These are phyloP conservation scores for Conticribra guillardii DNA, from an alignment of 108 stramenopile genomes.

Conservation along the genomic window DNA sequence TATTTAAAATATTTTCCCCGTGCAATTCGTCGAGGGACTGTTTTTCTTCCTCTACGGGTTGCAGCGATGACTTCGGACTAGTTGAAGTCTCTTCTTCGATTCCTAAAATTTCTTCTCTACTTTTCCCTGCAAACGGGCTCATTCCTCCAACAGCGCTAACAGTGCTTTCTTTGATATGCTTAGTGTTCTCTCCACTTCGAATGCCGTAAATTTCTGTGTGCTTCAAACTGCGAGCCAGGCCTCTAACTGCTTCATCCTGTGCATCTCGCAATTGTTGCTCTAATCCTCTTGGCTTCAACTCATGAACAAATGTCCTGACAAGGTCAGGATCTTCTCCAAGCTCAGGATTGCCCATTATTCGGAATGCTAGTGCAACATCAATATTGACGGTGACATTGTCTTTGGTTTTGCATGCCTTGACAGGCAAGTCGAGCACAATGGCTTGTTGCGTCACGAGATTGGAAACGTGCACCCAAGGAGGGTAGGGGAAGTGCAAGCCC, in stretches of 20 bases:
- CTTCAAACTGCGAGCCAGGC: slow-evolving; percentile 47
- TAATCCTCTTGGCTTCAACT: slow-evolving; percentile 52
- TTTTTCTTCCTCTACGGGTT: neutral
- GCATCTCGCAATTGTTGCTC: slow-evolving; percentile 64
- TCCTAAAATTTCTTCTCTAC: neutral
- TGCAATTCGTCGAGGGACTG: neutral
- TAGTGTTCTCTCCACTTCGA: slow-evolving; percentile 23
- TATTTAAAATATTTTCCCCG: neutral
- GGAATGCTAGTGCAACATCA: slow-evolving; percentile 49
- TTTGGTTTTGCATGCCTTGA: slow-evolving; percentile 56
- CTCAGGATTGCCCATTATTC: slow-evolving; percentile 58
- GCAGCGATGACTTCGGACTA: neutral
- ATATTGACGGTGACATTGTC: slow-evolving; percentile 60
- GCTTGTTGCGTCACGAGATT: slow-evolving; percentile 53
- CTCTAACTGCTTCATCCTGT: slow-evolving; percentile 47
- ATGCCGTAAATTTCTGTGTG: slow-evolving; percentile 63
- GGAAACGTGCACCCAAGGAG: slow-evolving; percentile 52
- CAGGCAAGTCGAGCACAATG: slow-evolving; percentile 58
- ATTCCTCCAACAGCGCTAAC: slow-evolving; percentile 5
- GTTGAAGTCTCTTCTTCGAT: neutral
- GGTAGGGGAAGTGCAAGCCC: slow-evolving; percentile 41
- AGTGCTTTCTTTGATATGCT: neutral
- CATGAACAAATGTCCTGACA: slow-evolving; percentile 54
- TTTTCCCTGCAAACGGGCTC: neutral
- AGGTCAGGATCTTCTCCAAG: slow-evolving; percentile 46